These are phyloP conservation scores for Pseudonitzschia pungens DNA, from an alignment of 108 stramenopile species.

Conservation along the genomic window DNA sequence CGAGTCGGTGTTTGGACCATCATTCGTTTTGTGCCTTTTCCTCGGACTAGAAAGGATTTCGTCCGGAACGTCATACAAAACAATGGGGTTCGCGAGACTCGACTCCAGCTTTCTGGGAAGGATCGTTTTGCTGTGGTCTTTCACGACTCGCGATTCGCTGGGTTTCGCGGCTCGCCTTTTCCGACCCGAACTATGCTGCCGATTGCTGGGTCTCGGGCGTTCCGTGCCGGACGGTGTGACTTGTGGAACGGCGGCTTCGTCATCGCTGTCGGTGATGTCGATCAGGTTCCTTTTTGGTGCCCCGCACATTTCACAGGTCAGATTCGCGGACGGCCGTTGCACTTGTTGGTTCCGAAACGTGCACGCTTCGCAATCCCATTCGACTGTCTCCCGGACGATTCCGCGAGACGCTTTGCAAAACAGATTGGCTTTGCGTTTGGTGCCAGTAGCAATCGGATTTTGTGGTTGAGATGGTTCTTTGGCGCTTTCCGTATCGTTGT, in stretches of 20 bases:
- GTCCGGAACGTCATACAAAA: conserved; percentile 9
- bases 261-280: not conserved
- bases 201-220: not conserved
- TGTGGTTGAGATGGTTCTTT: not conserved
- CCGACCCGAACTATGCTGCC: not conserved
- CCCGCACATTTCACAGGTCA: conserved; percentile 34
- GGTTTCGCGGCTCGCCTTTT: not conserved
- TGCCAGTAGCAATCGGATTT: not conserved
- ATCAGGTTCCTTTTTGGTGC: not conserved
- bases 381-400: not conserved
- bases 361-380: conserved; percentile 42
- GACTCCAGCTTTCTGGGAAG: not conserved
- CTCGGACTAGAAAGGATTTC: conserved; percentile 10
- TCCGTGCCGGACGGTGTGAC: not conserved
- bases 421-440: not conserved
- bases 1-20: not conserved
- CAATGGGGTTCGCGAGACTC: conserved; percentile 13
- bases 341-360: conserved; percentile 33
- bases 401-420: not conserved
- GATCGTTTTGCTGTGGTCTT: not conserved
- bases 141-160: too few species aligned
- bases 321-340: not conserved
- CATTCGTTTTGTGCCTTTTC: conserved; percentile 3
- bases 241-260: not conserved
- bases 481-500: not conserved